Percentiles rank a stretch among this genome's conserved stretches.
phyloP scores from a whole-genome alignment of 2,329 filamentous ascomycete genomes.

The Dactylellina parvicollis region DNA sequence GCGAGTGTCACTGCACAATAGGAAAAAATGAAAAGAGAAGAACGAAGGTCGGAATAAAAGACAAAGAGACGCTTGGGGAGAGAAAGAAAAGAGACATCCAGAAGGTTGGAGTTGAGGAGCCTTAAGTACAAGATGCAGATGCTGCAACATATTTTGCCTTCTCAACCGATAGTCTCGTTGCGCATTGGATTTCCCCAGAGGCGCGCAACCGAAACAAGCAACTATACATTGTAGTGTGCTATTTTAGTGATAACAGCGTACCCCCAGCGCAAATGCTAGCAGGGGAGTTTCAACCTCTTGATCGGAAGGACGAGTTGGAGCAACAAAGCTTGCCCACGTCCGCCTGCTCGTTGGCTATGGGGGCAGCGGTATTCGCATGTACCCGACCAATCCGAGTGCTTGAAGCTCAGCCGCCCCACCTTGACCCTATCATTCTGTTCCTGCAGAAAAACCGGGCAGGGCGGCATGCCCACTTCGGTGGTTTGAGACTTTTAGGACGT shows the following conservation, averaged over 20 bases:
- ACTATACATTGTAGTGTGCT: slow-evolving; percentile 28
- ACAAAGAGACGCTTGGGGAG: slow-evolving; percentile 43
- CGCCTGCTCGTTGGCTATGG: slow-evolving; percentile 4
- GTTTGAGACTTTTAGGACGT: slow-evolving; percentile 50
- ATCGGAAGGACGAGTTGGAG: neutral
- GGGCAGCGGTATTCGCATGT: slow-evolving; percentile 20
- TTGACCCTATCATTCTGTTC: slow-evolving; percentile 38
- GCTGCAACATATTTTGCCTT: slow-evolving; percentile 3
- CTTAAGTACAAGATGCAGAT: slow-evolving; percentile 49
- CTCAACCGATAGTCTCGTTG: neutral
- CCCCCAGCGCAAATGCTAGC: slow-evolving; percentile 30
- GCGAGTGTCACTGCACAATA: slow-evolving; percentile 46
- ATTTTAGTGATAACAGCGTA: slow-evolving; percentile 42
- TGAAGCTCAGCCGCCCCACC: slow-evolving; percentile 45
- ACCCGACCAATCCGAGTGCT: slow-evolving; percentile 34
- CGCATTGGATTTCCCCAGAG: slow-evolving; percentile 18
- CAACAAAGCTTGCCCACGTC: slow-evolving; percentile 12
- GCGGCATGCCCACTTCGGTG: slow-evolving; percentile 26
- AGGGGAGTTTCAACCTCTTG: slow-evolving; percentile 34
- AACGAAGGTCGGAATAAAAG: slow-evolving; percentile 46
- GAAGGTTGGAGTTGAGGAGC: slow-evolving; percentile 33
- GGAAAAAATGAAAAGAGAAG: slow-evolving; percentile 28
- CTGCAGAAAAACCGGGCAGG: slow-evolving; percentile 40
- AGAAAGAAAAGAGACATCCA: slow-evolving; percentile 27
- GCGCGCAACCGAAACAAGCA: slow-evolving; percentile 46